phyloP scores from a whole-genome alignment of 1,284 basidiomycete genomes.

The Sutorius eximius region DNA sequence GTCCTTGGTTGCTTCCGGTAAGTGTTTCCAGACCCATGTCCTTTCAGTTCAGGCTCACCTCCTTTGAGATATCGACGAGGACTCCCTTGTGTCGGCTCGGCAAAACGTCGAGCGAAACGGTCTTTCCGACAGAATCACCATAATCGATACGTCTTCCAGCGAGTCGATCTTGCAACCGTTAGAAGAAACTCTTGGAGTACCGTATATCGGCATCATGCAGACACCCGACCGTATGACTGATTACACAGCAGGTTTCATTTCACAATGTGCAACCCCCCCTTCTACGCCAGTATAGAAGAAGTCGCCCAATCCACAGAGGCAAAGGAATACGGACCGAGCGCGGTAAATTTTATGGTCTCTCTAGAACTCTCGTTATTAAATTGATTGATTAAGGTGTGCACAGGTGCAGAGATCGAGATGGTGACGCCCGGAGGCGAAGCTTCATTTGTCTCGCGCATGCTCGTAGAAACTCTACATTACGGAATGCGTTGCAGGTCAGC shows the following conservation, averaged over 20 bases:
- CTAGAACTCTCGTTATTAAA: slow-evolving; percentile 3
- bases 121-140: slow-evolving; percentile 49
- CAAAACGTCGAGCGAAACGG: slow-evolving; percentile 57
- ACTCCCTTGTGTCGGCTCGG: slow-evolving; percentile 55
- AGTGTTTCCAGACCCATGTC: not conserved
- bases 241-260: slow-evolving; percentile 53
- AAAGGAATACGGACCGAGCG: slow-evolving; percentile 65
- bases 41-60: not conserved
- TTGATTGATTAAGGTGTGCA: slow-evolving; percentile 56
- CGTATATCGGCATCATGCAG: slow-evolving; percentile 14
- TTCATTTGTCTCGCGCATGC: slow-evolving; percentile 75
- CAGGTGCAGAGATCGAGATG: slow-evolving; percentile 83
- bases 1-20: slow-evolving; percentile 73
- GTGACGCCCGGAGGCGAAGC: slow-evolving; percentile 85
- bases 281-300: slow-evolving; percentile 77
- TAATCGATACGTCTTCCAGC: slow-evolving; percentile 42
- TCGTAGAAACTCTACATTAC: slow-evolving; percentile 65
- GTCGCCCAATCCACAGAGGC: slow-evolving; percentile 55
- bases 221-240: not conserved
- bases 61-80: slow-evolving; percentile 63
- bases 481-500: slow-evolving; percentile 51
- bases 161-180: slow-evolving; percentile 55
- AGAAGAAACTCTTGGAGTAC: slow-evolving; percentile 23
- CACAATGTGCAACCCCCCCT: slow-evolving; percentile 95
- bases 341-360: slow-evolving; percentile 42